Evolutionary conservation across 2,329 filamentous ascomycete species (phyloP).

Genomic region (Blumeriella jaapii): DNA sequence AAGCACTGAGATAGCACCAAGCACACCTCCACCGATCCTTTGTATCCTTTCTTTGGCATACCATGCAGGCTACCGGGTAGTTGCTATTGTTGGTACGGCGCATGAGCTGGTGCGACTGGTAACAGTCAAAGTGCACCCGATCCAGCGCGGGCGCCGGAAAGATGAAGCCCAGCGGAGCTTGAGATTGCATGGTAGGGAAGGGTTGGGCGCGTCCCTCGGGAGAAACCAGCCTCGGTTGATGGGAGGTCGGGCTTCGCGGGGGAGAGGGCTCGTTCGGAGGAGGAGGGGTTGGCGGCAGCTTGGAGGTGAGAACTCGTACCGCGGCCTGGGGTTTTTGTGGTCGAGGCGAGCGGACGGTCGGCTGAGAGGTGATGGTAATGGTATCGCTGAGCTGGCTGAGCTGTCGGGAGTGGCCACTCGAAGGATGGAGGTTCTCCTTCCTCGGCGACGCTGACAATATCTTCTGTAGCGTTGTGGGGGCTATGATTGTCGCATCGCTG

Average conservation of each 20-base stretch:
- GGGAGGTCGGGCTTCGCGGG: too few relatives aligned
- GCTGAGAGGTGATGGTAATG: conserved; percentile 21
- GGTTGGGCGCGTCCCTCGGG: conserved; percentile 11
- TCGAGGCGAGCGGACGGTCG: conserved; percentile 18
- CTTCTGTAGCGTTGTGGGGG: conserved; percentile 1
- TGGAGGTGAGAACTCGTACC: conserved; percentile 18
- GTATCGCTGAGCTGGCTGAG: conserved; percentile 20
- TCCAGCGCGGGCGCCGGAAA: conserved; percentile 16
- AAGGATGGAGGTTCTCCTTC: conserved; percentile 6
- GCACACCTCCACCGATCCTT: conserved; percentile 24
- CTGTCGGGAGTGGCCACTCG: conserved; percentile 5
- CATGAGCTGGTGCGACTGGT: conserved; percentile 24
- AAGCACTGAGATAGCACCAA: conserved; percentile 27
- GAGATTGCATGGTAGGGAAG: conserved; percentile 15
- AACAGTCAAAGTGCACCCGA: conserved; percentile 23
- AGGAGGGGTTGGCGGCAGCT: conserved; percentile 15
- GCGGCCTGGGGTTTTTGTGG: conserved; percentile 17
- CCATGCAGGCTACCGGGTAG: conserved; percentile 26
- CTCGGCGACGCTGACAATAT: conserved; percentile 2
- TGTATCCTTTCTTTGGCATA: conserved; percentile 23
- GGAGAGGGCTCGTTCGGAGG: conserved; percentile 4
- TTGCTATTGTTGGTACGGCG: conserved; percentile 20
- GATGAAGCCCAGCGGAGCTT: conserved; percentile 14
- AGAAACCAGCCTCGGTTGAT: too few relatives aligned
- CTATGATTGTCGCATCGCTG: conserved; percentile 4